Percentiles rank a stretch among this genome's conserved stretches.
Conservation (phyloP, 495 filamentous ascomycete genomes). For the Daldinia grandis region DNA sequence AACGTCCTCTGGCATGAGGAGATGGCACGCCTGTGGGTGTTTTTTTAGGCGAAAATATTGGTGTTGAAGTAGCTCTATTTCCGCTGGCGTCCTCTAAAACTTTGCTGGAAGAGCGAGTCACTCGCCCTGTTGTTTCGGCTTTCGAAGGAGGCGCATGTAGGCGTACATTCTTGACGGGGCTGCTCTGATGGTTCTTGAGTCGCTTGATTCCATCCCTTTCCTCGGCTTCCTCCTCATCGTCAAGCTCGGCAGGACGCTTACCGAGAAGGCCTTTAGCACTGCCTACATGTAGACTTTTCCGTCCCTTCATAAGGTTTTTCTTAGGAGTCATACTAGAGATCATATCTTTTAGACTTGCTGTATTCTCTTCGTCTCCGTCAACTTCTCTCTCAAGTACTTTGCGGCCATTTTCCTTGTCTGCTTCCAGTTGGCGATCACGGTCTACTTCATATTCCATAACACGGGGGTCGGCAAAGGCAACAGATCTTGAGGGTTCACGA, state of each 20-base stretch:
- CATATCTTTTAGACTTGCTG: slow-evolving; percentile 74
- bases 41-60: slow-evolving; percentile 56
- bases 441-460: slow-evolving; percentile 75
- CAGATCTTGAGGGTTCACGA: slow-evolving; percentile 48
- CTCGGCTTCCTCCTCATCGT: slow-evolving; percentile 73
- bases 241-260: slow-evolving; percentile 76
- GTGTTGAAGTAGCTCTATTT: slow-evolving; percentile 52
- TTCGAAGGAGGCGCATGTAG: slow-evolving; percentile 72
- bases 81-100: slow-evolving; percentile 43
- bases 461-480: slow-evolving; percentile 73
- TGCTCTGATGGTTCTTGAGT: slow-evolving; percentile 73
- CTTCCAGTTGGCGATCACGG: slow-evolving; percentile 69
- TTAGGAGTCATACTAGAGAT: slow-evolving; percentile 81
- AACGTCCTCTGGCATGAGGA: slow-evolving; percentile 60
- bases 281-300: slow-evolving; percentile 80
- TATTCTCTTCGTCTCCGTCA: slow-evolving; percentile 64
- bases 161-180: slow-evolving; percentile 78
- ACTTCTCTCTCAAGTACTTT: slow-evolving; percentile 60
- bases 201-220: slow-evolving; percentile 70
- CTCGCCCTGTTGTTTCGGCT: slow-evolving; percentile 68
- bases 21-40: slow-evolving; percentile 48
- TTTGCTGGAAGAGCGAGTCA: slow-evolving; percentile 61
- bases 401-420: slow-evolving; percentile 67
- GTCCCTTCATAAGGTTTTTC: slow-evolving; percentile 70
- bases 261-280: slow-evolving; percentile 78